Evolutionary conservation across 345 rosid genomes (phyloP).

Genomic region (Passiflora organensis): DNA sequence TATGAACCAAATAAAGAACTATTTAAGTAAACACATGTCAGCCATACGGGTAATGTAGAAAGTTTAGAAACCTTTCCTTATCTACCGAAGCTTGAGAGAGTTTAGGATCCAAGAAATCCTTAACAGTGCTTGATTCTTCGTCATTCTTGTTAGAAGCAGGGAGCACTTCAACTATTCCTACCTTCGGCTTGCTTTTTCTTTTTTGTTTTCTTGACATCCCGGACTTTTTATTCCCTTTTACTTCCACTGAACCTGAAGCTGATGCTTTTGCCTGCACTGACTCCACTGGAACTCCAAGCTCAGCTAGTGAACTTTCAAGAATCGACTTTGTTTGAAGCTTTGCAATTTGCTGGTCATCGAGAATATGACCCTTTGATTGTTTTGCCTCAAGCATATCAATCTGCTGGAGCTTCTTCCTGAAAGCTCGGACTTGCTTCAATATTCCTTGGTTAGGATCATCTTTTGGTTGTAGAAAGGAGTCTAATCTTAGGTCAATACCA

Average conservation of each 20-base stretch:
- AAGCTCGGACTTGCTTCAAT: conserved; percentile 65
- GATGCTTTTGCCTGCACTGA: conserved; percentile 28
- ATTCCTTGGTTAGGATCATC: conserved; percentile 45
- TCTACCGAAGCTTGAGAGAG: conserved; percentile 28
- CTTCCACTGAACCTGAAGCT: conserved; percentile 37
- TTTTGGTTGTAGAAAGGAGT: conserved; percentile 56
- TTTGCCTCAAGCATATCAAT: conserved; percentile 88
- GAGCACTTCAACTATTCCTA: conserved; percentile 33
- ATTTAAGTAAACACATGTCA: no score
- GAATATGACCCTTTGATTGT: conserved; percentile 58
- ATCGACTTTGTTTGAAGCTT: conserved; percentile 66
- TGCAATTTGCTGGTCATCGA: conserved; percentile 90
- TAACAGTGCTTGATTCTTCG: conserved; percentile 25
- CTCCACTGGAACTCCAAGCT: conserved; percentile 62
- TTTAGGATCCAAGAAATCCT: conserved; percentile 31
- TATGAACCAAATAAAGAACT: no score
- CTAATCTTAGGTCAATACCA: conserved; percentile 35
- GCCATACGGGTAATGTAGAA: no score
- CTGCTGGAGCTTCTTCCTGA: conserved; percentile 87
- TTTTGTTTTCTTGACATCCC: conserved; percentile 53
- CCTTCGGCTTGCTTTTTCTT: conserved; percentile 57
- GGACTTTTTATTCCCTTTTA: conserved; percentile 48
- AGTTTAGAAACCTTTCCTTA: conserved; percentile 39
- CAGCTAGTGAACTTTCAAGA: conserved; percentile 64
- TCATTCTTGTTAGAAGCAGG: conserved; percentile 35